Evolutionary conservation across 257 asterid species (phyloP), one percentile per base, ranked within the genome.

Genomic region (Salvia miltiorrhiza): DNA sequence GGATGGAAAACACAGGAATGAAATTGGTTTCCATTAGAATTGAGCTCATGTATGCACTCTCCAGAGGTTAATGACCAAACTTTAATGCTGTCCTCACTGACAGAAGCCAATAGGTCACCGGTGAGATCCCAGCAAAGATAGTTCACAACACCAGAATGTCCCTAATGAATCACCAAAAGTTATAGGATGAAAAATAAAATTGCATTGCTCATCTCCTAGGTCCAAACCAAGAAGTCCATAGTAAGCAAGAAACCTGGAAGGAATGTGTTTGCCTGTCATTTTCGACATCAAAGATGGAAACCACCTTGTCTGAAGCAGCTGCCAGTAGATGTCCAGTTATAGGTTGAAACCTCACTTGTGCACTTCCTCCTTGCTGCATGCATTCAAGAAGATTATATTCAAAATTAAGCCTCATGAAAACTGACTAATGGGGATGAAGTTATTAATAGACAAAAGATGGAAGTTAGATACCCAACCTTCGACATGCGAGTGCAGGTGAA

Each of bases 301-400:
- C 95, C 80, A 80, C 86, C 66, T 91, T 92, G 57, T 92, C 95
- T 10, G 99, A 87, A 39, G 99, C 98, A 9, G 98, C 98, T 61
- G 99, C 99, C 73, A 94, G 80, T 64, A 85, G 73, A 63, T 89
- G 88, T 45, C 99, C 99, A 37, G 80, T 85, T 73, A 78, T 44
- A 49, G 99, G 98, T 74, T 89, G 98, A 78, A 94, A 94, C 79
- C 99, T 89, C 75, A 94, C 99, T 76, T 92, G 99, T 13, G 97
- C 89, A 69, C 88, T 89, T 73, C 99, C 99, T 72, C 88, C 90
- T 89, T 94, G 98, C 99, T 93, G 70, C 72, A 52, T 67, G 52
- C 57, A 71, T 63, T 48, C 23, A 43, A 62, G 41, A 52, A 35
- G 33, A 35, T 45, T 17, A 69, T 64, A 57, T 67, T 65, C 21